Base-by-base conservation (phyloP, 2,329 filamentous ascomycete genomes). In the Tolypocladium amazonense region DNA sequence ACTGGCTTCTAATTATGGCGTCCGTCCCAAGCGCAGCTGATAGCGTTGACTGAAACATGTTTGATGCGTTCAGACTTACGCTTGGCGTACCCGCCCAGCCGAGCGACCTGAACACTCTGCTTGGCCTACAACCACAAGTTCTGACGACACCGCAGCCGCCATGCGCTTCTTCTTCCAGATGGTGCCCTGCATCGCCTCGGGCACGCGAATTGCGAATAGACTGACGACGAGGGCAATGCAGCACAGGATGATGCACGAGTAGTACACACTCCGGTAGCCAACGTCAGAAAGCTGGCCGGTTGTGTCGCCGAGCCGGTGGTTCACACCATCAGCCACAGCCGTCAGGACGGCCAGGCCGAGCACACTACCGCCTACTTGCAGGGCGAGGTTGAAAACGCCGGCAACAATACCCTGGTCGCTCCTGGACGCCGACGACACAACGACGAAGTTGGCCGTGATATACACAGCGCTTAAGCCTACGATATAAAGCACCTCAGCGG, bases 221-320 rank as follows among this genome's bases (percentile, higher is more conserved):
- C 58, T 57, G 14, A 50, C 11, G 20, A 18, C 41, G 25, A 59
- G 53, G 3, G 58, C 58, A 12, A 56, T 50, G 25, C n/a, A 39
- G 53, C 58, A 56, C 18, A 59, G 53, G 18, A 56, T 50, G 53
- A 56, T 30, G 50, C 58, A 59, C 33, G 58, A 55, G 30, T 56
- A 59, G 39, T 56, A 59, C 9, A 59, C 58, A 30, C 58, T 59
- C 37, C 35, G 52, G 39, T 45, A 59, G 20, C 58, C 58, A 33
- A 59, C 52, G 9, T 38, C 35, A n/a, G 58, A 56, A 8, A 59
- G 33, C 9, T n/a, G 33, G 12, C 37, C 50, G 18, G 15, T 25
- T 2, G 20, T 11, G 11, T 23, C 50, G 23, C 53, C 58, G 23
- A 47, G 35, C 9, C 53, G 58, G 1, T 15, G 20, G 52, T 59